Evolutionary conservation across 768 basidiomycete genomes (phyloP), one percentile per base, ranked within the genome.

Genomic region (Agrocybe pediades): DNA sequence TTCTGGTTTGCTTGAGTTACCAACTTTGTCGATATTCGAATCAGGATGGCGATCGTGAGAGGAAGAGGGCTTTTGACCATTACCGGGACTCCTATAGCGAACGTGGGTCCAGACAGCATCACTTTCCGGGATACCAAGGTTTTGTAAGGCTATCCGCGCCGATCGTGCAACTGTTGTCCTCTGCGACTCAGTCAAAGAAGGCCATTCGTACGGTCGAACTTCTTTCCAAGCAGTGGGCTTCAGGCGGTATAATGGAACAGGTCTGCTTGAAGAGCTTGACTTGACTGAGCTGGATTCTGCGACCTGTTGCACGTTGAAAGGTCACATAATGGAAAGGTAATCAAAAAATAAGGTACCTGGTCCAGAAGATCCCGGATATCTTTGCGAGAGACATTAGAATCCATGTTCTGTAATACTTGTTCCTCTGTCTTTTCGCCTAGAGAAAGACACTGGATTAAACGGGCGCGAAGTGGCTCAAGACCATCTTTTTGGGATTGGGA

Each of bases 201-300:
- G 71, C 77, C 80, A 87, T 56, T 84, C 85, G 53, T 76, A 84
- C 0, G 89, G 89, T 6, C 86, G 83, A 21, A 90, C 84, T 61
- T 90, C 84, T 27, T 74, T 74, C 88, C 88, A 91, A 2, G 81
- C 71, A 17, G 68, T 62, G 20, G 75, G 69, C 57, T 83, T 87
- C 54, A 90, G 80, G 26, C 70, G 62, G 77, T 85, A 90, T 0
- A 58, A 61, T 52, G 73, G 71, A 6, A 60, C 46, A 1, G 74
- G 65, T 7, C 74, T 69, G 19, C 72, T 71, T 52, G 70, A 66
- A 1, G 69, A 69, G 25, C 65, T 76, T 58, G 65, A 75, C 25
- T 67, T 54, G 0, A 69, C 60, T 19, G 65, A 53, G 11, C 63
- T 59, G 29, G 70, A 73, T 53, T 86, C 85, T 3, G 78, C 86